phyloP scores from a whole-genome alignment of 1,284 basidiomycete genomes.

The Ustilago bromivora region DNA sequence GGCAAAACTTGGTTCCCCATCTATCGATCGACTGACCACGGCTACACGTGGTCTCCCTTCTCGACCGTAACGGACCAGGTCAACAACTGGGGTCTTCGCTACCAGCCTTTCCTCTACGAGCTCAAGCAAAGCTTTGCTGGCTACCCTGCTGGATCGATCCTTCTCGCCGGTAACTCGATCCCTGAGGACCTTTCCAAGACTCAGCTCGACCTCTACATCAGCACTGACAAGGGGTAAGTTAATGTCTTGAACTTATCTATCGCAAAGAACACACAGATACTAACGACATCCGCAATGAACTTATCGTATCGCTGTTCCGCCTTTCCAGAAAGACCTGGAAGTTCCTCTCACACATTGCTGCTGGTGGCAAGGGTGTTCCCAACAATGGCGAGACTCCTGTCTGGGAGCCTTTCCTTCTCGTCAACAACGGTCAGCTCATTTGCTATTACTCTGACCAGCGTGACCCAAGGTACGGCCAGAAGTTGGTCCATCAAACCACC shows the following conservation, averaged over 20 bases:
- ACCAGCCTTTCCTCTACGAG: constrained; percentile 69
- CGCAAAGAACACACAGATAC: background rate
- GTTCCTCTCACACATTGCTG: constrained; percentile 64
- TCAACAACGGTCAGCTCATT: constrained; percentile 68
- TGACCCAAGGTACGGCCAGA: constrained; percentile 69
- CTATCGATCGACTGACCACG: constrained; percentile 43
- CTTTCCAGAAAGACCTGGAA: constrained; percentile 59
- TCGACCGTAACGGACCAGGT: constrained; percentile 34
- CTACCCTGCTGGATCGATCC: constrained; percentile 66
- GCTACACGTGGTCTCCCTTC: constrained; percentile 37
- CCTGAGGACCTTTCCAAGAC: constrained; percentile 64
- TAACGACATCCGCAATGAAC: background rate
- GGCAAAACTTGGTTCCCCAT: constrained; percentile 42
- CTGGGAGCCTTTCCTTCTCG: constrained; percentile 70
- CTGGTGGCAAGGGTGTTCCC: constrained; percentile 57
- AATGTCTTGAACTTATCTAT: too few species aligned
- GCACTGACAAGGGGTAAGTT: constrained; percentile 62
- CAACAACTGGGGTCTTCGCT: constrained; percentile 69
- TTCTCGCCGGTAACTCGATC: constrained; percentile 62
- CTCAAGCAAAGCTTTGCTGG: constrained; percentile 60
- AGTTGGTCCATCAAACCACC: constrained; percentile 69
- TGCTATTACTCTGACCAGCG: constrained; percentile 71
- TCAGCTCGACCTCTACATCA: constrained; percentile 70
- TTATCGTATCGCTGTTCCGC: background rate
- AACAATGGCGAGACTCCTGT: constrained; percentile 66